Evolutionary conservation across 2,329 filamentous ascomycete genomes (phyloP), one percentile per base, ranked within the genome.

Genomic region (Paramyrothecium roridum): DNA sequence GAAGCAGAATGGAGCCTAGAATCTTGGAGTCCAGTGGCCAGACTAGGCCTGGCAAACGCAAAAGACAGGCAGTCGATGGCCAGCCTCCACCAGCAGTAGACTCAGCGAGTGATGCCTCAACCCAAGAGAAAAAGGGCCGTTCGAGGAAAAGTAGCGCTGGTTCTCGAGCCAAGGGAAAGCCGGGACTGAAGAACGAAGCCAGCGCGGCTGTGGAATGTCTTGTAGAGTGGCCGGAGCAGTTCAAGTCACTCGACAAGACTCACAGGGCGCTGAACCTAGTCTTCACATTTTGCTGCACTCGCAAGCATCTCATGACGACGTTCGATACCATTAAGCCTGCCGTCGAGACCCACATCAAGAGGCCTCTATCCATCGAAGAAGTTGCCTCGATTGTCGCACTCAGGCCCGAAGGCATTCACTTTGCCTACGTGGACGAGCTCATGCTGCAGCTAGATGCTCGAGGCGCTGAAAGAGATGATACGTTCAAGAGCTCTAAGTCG

Each of bases 251-350:
- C 10, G 85, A 88, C 23, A 86, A 87, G 68, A 89, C 87, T 0
- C 90, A 98, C 69, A 84, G 86, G 57, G 93, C 95, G 1, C 75
- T 99, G 57, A 99, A 96, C 64, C 76, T 98, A 2, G 91, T 98
- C 1, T 96, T 91, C 65, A 98, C 95, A 0, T 98, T 99, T 68
- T 96, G 91, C 75, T 95, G 87, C 68, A 93, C 93, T 1, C 86
- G 95, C 48, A 97, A 96, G 68, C 90, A 98, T 65, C 81, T 98
- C 26, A 87, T 90, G 1, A 98, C 95, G 0, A 97, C 93, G 0
- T 91, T 97, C 61, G 89, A 95, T 17, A 96, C 89, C 7, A 89
- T 99, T 49, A 91, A 87, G 63, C 83, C 85, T 10, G 84, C 93
- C 0, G 93, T 98, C 1, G 91, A 97, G 70, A 84, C 83, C 0